These are phyloP conservation scores for Sclerotinia trifoliorum DNA, from an alignment of 2,329 filamentous ascomycete genomes.

Conservation along the genomic window DNA sequence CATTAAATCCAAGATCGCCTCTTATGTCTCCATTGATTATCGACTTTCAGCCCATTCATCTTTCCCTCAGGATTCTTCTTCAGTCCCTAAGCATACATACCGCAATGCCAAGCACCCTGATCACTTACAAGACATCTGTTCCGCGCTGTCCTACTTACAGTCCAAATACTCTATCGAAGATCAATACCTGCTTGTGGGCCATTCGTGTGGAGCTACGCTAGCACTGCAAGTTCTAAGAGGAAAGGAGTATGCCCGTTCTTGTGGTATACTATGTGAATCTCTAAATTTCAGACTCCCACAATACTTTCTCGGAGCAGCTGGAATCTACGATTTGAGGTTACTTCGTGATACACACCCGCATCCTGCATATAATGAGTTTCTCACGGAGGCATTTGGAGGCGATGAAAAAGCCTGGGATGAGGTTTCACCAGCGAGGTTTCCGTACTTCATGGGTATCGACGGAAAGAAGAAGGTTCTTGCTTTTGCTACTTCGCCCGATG, in stretches of 20 bases:
- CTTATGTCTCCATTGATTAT: slow-evolving; percentile 65
- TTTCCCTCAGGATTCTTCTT: slow-evolving; percentile 42
- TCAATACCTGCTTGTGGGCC: slow-evolving; percentile 57
- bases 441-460: slow-evolving; percentile 14
- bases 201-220: slow-evolving; percentile 63
- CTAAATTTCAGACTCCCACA: slow-evolving; percentile 9
- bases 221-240: slow-evolving; percentile 50
- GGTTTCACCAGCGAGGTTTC: slow-evolving; percentile 37
- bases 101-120: slow-evolving; percentile 57
- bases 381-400: slow-evolving; percentile 46
- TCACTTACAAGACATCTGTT: slow-evolving; percentile 57
- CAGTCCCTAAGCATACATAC: slow-evolving; percentile 17
- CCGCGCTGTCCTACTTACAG: slow-evolving; percentile 52
- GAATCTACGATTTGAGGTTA: slow-evolving; percentile 61
- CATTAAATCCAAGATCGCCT: slow-evolving; percentile 48
- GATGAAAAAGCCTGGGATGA: slow-evolving; percentile 51
- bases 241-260: slow-evolving; percentile 7
- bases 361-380: slow-evolving; percentile 30
- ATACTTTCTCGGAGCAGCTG: slow-evolving; percentile 50
- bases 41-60: slow-evolving; percentile 58
- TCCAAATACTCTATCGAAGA: slow-evolving; percentile 45
- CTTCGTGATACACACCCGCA: slow-evolving; percentile 28
- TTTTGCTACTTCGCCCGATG: slow-evolving; percentile 44
- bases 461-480: slow-evolving; percentile 24
- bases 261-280: neutral